Evolutionary conservation across 208 protist species (phyloP).

Genomic region (Crithidia expoeki): DNA sequence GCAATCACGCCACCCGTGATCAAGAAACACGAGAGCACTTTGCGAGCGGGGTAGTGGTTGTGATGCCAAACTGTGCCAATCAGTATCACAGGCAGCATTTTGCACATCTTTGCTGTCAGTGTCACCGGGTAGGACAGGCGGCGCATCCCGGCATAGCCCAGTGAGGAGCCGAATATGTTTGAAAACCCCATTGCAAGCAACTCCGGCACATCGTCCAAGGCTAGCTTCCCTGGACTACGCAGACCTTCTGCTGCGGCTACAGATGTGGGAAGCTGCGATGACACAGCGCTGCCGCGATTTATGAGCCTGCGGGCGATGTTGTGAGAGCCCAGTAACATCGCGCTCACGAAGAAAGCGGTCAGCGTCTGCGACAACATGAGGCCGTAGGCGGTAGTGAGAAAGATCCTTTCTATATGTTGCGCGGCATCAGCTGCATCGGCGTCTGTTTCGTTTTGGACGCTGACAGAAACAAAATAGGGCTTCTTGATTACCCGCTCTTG

Average conservation of each 20-base stretch:
- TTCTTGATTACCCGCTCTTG: slow-evolving; percentile 80
- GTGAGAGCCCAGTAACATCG: slow-evolving; percentile 11
- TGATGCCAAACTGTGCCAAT: slow-evolving; percentile 77
- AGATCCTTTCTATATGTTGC: background rate
- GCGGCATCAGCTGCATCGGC: background rate
- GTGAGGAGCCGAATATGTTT: slow-evolving; percentile 66
- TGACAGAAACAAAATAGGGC: slow-evolving; percentile 42
- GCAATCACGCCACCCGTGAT: slow-evolving; percentile 67
- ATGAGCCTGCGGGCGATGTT: slow-evolving; percentile 1
- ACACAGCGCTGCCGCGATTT: background rate
- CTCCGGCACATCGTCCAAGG: slow-evolving; percentile 25
- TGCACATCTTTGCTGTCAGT: slow-evolving; percentile 85
- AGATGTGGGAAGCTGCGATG: background rate
- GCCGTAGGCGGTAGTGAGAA: slow-evolving; percentile 34
- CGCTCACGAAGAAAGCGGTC: slow-evolving; percentile 29
- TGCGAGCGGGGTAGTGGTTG: slow-evolving; percentile 61
- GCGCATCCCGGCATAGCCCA: slow-evolving; percentile 80
- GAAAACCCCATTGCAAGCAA: slow-evolving; percentile 74
- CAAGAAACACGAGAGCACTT: slow-evolving; percentile 55
- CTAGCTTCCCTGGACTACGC: background rate
- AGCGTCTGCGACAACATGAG: slow-evolving; percentile 36
- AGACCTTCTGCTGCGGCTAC: background rate
- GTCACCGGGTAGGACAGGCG: slow-evolving; percentile 79
- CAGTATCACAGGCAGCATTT: slow-evolving; percentile 87
- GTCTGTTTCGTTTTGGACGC: background rate